Evolutionary conservation across 306 rosid genomes (phyloP), one percentile per base, ranked within the genome.

Genomic region (Datisca glomerata): DNA sequence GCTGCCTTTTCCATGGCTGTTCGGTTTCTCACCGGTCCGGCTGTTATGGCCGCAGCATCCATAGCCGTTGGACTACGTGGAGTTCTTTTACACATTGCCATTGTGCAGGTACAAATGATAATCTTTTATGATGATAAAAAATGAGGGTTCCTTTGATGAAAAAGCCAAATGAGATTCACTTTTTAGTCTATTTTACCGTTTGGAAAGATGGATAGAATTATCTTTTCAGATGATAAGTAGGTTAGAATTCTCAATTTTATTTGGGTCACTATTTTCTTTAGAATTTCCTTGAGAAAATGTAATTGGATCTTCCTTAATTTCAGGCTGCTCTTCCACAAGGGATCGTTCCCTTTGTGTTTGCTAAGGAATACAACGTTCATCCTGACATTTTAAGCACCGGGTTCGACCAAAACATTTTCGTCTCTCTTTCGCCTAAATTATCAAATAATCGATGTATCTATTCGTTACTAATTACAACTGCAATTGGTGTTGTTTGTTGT

Each of bases 291-390:
- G 19, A 2, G 7, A 18, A 39, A 16, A 23, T 3, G 28, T 5
- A 24, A n/a, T n/a, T n/a, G 2, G 2, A 4, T 36, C 2, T 52
- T 40, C 8, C 43, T 31, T 18, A 25, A 19, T 44, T 47, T 43
- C 63, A 80, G 96, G 93, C 96, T 12, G 93, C 93, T 18, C 79
- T 85, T 43, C 96, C 96, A 0, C 93, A 85, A 64, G 96, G 96
- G 47, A 85, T 85, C 59, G 96, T 80, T 18, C 96, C 93, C 2
- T 80, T 80, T 39, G 93, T 85, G 55, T 85, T 85, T 69, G 87
- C 86, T 5, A 85, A 85, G 72, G 95, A 85, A 59, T 85, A 85
- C 59, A 85, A 80, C 22, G 93, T 85, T 57, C 93, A 85, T 66
- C 95, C 95, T 5, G 76, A 79, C 75, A 85, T 79, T 20, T 63